A percentile compares a stretch with the other conserved stretches of the same genome.
These are phyloP conservation scores for Nicotiana benthamiana DNA, from an alignment of 257 asterid species.

Conservation along the genomic window DNA sequence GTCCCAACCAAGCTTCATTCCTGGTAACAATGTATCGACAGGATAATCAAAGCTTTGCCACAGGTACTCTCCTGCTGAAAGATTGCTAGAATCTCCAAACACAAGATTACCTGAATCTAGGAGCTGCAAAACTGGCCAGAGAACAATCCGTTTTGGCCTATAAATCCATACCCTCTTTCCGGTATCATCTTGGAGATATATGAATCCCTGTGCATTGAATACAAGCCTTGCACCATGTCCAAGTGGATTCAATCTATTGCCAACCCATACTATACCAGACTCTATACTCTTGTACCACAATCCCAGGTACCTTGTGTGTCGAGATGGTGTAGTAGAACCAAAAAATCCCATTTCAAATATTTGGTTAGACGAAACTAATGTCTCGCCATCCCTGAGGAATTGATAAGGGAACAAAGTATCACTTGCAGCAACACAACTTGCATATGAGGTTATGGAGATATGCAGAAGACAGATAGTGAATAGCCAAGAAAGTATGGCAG, in stretches of 20 bases:
- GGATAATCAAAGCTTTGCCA: constrained; percentile 48
- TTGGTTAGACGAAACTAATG: constrained; percentile 18
- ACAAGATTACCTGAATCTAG: constrained; percentile 38
- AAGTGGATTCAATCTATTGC: constrained; percentile 23
- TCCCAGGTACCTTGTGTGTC: constrained; percentile 8
- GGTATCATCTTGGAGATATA: constrained; percentile 3
- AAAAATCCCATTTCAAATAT: constrained; percentile 27
- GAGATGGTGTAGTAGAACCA: not conserved
- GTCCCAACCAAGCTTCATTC: constrained; percentile 52
- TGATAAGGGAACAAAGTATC: constrained; percentile 21
- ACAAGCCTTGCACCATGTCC: not conserved
- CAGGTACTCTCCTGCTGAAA: not conserved
- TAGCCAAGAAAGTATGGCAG: not conserved
- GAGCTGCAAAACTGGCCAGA: constrained; percentile 16
- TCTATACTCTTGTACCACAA: constrained; percentile 12
- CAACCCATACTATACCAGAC: constrained; percentile 27
- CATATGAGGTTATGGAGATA: not conserved
- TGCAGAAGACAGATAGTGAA: not conserved
- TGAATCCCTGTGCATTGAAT: constrained; percentile 4
- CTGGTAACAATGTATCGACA: constrained; percentile 39
- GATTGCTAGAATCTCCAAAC: not conserved
- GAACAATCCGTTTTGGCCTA: not conserved
- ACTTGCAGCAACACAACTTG: not conserved
- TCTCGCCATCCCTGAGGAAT: constrained; percentile 9
- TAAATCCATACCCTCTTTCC: not conserved